Evolutionary conservation across 305 asterid species (phyloP).

Genomic region (Plantago lanceolata): DNA sequence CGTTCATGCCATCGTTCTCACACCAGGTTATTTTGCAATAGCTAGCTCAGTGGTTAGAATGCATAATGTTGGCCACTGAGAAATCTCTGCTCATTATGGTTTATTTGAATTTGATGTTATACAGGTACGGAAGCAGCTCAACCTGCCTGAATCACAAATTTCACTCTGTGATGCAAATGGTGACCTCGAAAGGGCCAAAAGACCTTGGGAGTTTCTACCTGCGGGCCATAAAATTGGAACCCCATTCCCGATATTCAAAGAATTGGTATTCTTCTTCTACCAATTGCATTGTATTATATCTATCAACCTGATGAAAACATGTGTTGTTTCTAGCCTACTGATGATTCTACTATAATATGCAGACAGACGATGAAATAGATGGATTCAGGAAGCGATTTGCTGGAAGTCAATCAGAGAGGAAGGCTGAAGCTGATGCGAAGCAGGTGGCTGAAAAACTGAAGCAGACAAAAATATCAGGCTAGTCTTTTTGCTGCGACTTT

Average conservation of each 20-base stretch:
- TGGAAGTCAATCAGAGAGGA: conserved; percentile 94
- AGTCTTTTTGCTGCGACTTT: conserved; percentile 3
- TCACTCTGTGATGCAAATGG: conserved; percentile 70
- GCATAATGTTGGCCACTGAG: conserved; percentile 13
- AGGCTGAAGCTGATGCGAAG: conserved; percentile 64
- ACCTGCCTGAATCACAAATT: conserved; percentile 57
- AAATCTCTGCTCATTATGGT: conserved; percentile 17
- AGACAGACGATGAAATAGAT: conserved; percentile 75
- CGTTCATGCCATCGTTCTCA: conserved; percentile 90
- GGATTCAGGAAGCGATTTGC: conserved; percentile 58
- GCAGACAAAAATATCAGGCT: conserved; percentile 67
- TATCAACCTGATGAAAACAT: conserved; percentile 2
- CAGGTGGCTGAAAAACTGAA: no score
- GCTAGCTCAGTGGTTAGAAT: conserved; percentile 2
- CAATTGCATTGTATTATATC: conserved; percentile 10
- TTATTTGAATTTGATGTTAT: conserved; percentile 15
- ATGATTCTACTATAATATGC: conserved; percentile 28
- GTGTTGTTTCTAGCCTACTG: conserved; percentile 20
- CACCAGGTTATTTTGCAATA: conserved; percentile 50
- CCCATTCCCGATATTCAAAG: conserved; percentile 70
- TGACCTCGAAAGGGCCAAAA: conserved; percentile 62
- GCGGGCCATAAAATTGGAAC: conserved; percentile 86
- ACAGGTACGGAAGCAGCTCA: conserved; percentile 92
- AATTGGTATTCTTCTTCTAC: conserved; percentile 51
- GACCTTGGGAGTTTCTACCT: conserved; percentile 80